Percentiles rank a stretch among this genome's conserved stretches.
phyloP scores from a whole-genome alignment of 2,329 filamentous ascomycete genomes.

The Furcasterigmium furcatum region DNA sequence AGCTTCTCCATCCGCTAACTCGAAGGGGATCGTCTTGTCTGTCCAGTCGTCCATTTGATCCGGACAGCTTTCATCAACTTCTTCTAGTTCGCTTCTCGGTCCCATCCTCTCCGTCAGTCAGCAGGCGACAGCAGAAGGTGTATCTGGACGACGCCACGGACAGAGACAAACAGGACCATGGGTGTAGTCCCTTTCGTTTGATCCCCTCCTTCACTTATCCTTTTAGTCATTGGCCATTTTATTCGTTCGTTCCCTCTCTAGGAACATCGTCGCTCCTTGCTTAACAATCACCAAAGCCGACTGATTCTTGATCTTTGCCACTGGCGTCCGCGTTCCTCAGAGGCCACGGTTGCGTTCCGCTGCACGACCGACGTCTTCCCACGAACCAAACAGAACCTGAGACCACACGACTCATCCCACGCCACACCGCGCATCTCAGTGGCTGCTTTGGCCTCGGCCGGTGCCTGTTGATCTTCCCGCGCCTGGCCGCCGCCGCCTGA shows the following conservation, averaged over 20 bases:
- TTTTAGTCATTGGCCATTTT: no score
- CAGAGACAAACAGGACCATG: not conserved
- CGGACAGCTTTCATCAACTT: constrained; percentile 1
- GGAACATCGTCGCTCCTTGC: not conserved
- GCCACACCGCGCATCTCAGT: not conserved
- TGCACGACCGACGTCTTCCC: not conserved
- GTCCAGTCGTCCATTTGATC: not conserved
- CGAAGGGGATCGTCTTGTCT: no score
- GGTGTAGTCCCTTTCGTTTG: not conserved
- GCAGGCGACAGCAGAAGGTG: no score
- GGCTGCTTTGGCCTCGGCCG: not conserved
- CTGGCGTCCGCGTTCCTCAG: constrained; percentile 1
- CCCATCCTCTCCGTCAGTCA: not conserved
- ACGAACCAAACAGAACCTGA: not conserved
- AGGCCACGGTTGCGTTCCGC: constrained; percentile 3
- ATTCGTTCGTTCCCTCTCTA: not conserved
- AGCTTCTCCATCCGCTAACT: not conserved
- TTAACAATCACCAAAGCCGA: not conserved
- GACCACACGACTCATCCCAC: not conserved
- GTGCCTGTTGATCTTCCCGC: not conserved
- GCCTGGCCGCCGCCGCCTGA: no score
- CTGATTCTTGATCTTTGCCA: not conserved
- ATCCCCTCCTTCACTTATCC: not conserved
- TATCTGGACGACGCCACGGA: no score
- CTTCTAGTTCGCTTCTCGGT: not conserved